Base-by-base conservation (phyloP, 1,139 yeast genomes). In the Ogataea hybrid region DNA sequence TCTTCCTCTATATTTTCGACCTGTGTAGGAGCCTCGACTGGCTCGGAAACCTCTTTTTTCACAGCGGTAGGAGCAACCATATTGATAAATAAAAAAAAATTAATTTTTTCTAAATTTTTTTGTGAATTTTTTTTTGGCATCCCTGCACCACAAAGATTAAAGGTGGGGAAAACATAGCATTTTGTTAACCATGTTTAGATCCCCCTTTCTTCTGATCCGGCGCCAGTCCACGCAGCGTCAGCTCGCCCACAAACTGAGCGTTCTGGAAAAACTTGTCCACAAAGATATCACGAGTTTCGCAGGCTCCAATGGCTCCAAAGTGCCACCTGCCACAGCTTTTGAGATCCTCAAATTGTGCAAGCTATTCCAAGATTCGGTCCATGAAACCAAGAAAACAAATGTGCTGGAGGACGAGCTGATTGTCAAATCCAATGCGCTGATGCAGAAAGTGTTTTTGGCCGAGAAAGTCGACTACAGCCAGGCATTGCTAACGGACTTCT, bases 51-150 rank as follows among this genome's bases (percentile, higher is more conserved):
- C 20, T 50, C 35, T 39, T 57, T 58, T 52, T 67, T 73, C 33
- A 70, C 56, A 38, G 81, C 64, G 20, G 69, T 64, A 37, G 69
- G 68, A 8, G 69, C 69, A 32, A 55, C 67, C 68, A 64, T 63
- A 18, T 16, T 43, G 20, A 16, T 25, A 28, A 14, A 6, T 6
- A 18, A 17, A 20, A 30, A 30, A 15, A n/a, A 31, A n/a, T 31
- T 8, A 28, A 21, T 7, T 36, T 15, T 20, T 12, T 14, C 27
- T 37, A 20, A 20, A 20, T 31, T 25, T 15, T 27, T 25, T n/a
- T 15, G 25, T 22, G 27, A 31, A 29, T 25, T 32, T 32, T 38
- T 38, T 32, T 32, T 16, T 16, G n/a, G 18, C 36, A 38, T 22
- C 41, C 16, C 25, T 38, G 29, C 41, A 38, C 41, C 41, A 18